These are phyloP conservation scores for Trichosanthes cucumerina DNA, from an alignment of 306 rosid genomes.

Conservation along the genomic window DNA sequence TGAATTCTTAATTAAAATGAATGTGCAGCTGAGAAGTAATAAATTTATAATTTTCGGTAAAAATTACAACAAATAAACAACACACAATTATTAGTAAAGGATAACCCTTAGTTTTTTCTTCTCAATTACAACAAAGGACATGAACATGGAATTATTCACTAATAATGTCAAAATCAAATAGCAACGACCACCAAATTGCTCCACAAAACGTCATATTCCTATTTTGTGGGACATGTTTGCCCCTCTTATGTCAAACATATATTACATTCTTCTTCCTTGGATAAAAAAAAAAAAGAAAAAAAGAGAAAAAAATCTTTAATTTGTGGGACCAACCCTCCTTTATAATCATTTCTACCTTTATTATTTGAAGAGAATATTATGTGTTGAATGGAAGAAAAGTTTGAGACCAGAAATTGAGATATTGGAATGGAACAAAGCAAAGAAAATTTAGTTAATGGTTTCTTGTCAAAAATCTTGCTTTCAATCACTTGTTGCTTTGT, in stretches of 20 bases:
- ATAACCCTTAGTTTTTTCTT: not conserved
- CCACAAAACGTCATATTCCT: slow-evolving; percentile 21
- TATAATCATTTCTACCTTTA: slow-evolving; percentile 44
- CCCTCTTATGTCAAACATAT: slow-evolving; percentile 6
- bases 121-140: not conserved
- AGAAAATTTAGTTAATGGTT: slow-evolving; percentile 61
- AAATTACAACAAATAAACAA: not conserved
- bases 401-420: slow-evolving; percentile 39
- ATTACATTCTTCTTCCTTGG: not conserved
- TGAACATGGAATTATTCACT: not conserved
- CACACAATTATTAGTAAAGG: not conserved
- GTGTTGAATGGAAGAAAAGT: slow-evolving; percentile 56
- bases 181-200: not conserved
- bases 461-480: slow-evolving; percentile 88
- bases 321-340: slow-evolving; percentile 38
- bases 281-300: no score
- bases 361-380: slow-evolving; percentile 60
- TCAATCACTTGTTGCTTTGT: slow-evolving; percentile 61
- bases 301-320: slow-evolving; percentile 12
- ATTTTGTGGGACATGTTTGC: slow-evolving; percentile 27
- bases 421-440: slow-evolving; percentile 59
- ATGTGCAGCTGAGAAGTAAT: not conserved
- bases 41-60: not conserved
- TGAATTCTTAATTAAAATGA: not conserved
- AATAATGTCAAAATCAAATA: not conserved